Evolutionary conservation across 2,329 filamentous ascomycete species (phyloP).

Genomic region (Tetracladium maxilliforme): DNA sequence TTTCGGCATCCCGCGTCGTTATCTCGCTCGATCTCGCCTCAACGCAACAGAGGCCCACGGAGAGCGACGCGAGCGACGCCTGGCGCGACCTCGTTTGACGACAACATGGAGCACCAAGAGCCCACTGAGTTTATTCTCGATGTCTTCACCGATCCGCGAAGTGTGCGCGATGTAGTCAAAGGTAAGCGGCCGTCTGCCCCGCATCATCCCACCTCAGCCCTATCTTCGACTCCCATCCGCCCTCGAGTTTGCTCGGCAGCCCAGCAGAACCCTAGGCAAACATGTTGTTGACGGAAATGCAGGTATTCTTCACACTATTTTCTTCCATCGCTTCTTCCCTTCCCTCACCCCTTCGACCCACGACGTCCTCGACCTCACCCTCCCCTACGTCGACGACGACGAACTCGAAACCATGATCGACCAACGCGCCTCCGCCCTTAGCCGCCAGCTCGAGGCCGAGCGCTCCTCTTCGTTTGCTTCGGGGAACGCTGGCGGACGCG

Average conservation of each 20-base stretch:
- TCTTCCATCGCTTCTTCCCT: constrained; percentile 97
- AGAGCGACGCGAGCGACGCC: background rate
- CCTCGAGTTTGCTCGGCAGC: constrained; percentile 1
- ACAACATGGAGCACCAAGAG: constrained; percentile 42
- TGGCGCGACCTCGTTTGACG: too few species aligned
- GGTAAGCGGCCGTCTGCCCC: constrained; percentile 34
- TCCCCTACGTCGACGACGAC: constrained; percentile 78
- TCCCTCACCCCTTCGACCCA: constrained; percentile 68
- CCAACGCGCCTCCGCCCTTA: constrained; percentile 64
- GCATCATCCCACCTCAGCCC: constrained; percentile 2
- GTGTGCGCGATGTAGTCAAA: constrained; percentile 85
- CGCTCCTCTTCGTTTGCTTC: constrained; percentile 23
- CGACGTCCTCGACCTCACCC: constrained; percentile 79
- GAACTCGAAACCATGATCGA: constrained; percentile 92
- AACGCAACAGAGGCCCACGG: background rate
- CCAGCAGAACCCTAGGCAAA: background rate
- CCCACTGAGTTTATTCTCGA: constrained; percentile 87
- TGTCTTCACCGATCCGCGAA: constrained; percentile 80
- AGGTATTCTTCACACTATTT: constrained; percentile 94
- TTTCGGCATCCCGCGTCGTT: too few species aligned
- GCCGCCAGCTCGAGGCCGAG: constrained; percentile 59
- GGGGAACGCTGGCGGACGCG: constrained; percentile 40
- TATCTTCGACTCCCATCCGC: constrained; percentile 4
- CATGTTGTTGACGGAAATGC: too few species aligned
- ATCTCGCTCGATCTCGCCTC: constrained; percentile 1